Evolutionary conservation across 805 yeast genomes (phyloP), one percentile per base, ranked within the genome.

Genomic region (Ogataea saltuana): DNA sequence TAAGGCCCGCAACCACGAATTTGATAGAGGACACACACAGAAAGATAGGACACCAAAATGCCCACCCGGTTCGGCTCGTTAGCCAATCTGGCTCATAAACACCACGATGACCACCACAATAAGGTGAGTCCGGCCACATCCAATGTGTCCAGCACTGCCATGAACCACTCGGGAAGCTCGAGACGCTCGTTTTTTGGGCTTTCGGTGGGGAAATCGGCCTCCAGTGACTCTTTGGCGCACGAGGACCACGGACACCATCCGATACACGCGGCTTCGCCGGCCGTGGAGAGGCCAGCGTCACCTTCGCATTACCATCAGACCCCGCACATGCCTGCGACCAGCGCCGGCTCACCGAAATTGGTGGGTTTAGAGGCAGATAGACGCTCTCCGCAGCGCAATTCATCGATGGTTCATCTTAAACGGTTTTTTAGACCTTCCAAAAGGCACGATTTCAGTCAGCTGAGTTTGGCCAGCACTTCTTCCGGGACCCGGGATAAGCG

Each of bases 341-440:
- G 19, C 33, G 50, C 37, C 37, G 42, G 21, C 45, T 50, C 35
- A 43, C 59, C 18, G 4, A 39, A 46, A 4, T n/a, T 37, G 31
- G 47, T 39, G 6, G 41, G 45, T 2, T 25, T 39, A n/a, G n/a
- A n/a, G n/a, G n/a, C n/a, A n/a, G n/a, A n/a, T n/a, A n/a, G 40
- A 3, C 44, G 36, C 19, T 4, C 11, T 16, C 41, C 46, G 15
- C 42, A 39, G 18, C 44, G 55, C 40, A 47, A 47, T 21, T 54
- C 56, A 6, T 80, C 88, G 18, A 83, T 83, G 86, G 82, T 76
- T 18, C 89, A 83, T 52, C 66, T 84, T 61, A 84, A 83, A 58
- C 72, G 86, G 56, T 82, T 84, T 53, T 84, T 84, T 61, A 78
- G 85, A 57, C 85, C 87, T 4, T 63, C 71, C 6, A 74, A 59